Percentiles rank a stretch among this genome's conserved stretches.
Conservation (phyloP, 768 basidiomycete genomes). For the Ramaria sp. region DNA sequence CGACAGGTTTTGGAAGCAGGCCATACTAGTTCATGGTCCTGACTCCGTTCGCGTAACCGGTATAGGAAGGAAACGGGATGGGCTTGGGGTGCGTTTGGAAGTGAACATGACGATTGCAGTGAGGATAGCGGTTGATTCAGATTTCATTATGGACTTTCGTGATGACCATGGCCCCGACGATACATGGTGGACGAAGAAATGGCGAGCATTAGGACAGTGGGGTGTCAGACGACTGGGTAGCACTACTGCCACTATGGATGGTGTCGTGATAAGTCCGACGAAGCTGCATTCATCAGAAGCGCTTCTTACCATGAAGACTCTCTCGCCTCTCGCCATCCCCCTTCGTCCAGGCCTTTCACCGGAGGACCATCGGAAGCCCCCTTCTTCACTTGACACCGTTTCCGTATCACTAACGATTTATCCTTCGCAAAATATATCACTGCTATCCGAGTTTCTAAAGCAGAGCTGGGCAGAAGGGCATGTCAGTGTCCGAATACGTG, state of each 20-base stretch:
- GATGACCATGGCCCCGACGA: background rate
- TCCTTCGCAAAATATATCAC: slow-evolving; percentile 1
- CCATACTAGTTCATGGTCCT: background rate
- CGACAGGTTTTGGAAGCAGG: slow-evolving; percentile 2
- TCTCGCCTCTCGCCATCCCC: background rate
- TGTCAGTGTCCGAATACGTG: background rate
- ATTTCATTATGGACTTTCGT: slow-evolving; percentile 6
- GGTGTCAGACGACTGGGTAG: background rate
- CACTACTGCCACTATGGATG: background rate
- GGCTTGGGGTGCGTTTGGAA: background rate
- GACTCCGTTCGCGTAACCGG: background rate
- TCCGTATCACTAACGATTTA: background rate
- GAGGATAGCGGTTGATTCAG: slow-evolving; percentile 5
- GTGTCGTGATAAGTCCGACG: background rate
- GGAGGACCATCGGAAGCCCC: background rate
- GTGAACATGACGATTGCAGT: slow-evolving; percentile 1
- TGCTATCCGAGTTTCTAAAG: background rate
- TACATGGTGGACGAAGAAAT: background rate
- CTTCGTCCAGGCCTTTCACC: background rate
- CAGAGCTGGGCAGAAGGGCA: background rate
- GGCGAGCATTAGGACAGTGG: background rate
- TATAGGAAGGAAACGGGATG: background rate
- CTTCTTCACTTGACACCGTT: background rate
- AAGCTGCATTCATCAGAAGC: background rate
- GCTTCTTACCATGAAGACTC: background rate